A percentile compares a stretch with the other conserved stretches of the same genome.
These are phyloP conservation scores for Eucalyptus caleyi DNA, from an alignment of 345 rosid species.

Conservation along the genomic window DNA sequence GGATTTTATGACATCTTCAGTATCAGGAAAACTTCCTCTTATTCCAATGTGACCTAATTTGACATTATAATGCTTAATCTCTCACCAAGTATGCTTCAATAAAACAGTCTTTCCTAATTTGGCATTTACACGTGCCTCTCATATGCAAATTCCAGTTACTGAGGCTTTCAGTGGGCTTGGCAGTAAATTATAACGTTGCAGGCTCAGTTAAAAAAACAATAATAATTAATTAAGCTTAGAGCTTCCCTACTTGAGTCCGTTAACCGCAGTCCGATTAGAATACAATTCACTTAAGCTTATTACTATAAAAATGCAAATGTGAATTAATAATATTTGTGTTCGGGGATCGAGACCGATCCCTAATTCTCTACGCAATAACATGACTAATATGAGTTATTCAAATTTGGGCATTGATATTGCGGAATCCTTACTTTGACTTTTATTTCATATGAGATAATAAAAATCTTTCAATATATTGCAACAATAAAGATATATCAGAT, in stretches of 20 bases:
- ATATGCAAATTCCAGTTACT: neutral
- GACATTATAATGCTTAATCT: neutral
- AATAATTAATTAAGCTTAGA: neutral
- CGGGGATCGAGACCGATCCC: neutral
- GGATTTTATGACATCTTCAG: neutral
- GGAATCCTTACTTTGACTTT: neutral
- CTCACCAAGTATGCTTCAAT: neutral
- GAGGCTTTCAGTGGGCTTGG: neutral
- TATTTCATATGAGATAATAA: neutral
- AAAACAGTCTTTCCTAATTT: neutral
- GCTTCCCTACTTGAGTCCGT: neutral
- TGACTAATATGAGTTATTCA: neutral
- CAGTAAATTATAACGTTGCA: neutral
- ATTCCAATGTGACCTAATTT: neutral
- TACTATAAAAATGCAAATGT: neutral
- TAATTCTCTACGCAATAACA: neutral
- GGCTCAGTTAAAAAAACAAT: neutral
- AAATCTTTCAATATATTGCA: neutral
- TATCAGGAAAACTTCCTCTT: neutral
- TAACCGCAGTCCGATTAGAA: neutral
- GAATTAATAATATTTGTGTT: neutral
- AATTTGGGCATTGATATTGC: neutral
- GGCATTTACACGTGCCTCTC: neutral
- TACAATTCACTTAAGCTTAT: neutral
- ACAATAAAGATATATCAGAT: neutral